phyloP scores from a whole-genome alignment of 768 basidiomycete genomes.

The Suillus subalutaceus region DNA sequence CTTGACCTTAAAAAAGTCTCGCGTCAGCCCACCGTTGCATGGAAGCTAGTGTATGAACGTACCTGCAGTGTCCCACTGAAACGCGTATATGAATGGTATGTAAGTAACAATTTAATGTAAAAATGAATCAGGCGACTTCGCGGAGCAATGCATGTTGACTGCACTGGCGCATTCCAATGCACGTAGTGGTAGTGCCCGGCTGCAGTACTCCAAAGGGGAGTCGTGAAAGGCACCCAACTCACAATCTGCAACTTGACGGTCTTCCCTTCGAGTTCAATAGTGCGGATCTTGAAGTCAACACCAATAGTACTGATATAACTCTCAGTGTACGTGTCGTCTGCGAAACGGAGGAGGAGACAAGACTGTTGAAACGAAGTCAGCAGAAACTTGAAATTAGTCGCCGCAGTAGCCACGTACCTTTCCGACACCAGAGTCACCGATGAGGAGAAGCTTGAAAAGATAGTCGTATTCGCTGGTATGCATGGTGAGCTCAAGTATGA shows the following conservation, averaged over 20 bases:
- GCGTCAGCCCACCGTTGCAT: conserved; percentile 10
- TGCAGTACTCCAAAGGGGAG: conserved; percentile 10
- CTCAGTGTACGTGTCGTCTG: conserved; percentile 97
- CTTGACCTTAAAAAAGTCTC: conserved; percentile 65
- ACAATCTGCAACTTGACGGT: conserved; percentile 98
- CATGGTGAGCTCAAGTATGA: conserved; percentile 49
- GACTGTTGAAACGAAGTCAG: conserved; percentile 59
- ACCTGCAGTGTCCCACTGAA: conserved; percentile 96
- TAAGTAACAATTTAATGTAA: conserved; percentile 29
- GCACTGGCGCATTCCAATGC: neutral
- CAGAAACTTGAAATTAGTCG: conserved; percentile 17
- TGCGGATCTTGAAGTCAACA: conserved; percentile 98
- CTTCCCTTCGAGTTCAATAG: conserved; percentile 98
- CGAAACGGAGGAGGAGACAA: conserved; percentile 87
- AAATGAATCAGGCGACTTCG: neutral
- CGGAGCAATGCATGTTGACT: neutral
- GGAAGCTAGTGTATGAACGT: conserved; percentile 22
- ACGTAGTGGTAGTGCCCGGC: neutral
- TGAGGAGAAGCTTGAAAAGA: conserved; percentile 94
- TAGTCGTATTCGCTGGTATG: conserved; percentile 95
- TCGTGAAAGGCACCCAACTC: conserved; percentile 36
- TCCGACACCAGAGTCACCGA: conserved; percentile 94
- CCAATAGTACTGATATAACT: conserved; percentile 98
- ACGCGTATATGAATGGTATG: conserved; percentile 23
- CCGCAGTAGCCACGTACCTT: conserved; percentile 55